Conservation (phyloP, 306 rosid genomes). For the Vachellia pachyceras region DNA sequence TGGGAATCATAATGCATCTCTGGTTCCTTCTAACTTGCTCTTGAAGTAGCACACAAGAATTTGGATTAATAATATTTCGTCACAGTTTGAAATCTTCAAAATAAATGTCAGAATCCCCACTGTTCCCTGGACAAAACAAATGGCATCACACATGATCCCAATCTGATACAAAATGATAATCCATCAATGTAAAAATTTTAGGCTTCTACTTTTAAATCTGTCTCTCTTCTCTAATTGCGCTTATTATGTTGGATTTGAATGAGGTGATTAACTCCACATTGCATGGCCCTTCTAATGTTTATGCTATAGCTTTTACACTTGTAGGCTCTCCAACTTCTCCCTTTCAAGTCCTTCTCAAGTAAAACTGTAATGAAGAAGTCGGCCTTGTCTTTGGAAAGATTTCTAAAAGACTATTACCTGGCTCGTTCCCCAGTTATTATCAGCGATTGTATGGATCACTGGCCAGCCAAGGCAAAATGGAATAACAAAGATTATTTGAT, state of each 20-base stretch:
- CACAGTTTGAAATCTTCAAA: background rate
- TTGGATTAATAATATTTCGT: background rate
- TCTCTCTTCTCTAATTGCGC: background rate
- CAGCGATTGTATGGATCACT: slow-evolving; percentile 83
- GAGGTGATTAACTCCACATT: slow-evolving; percentile 27
- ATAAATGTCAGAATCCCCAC: background rate
- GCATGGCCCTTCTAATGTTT: slow-evolving; percentile 41
- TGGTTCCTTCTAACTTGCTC: background rate
- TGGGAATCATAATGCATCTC: background rate
- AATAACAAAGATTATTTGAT: slow-evolving; percentile 72
- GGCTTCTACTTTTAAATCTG: background rate
- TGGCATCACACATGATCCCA: background rate
- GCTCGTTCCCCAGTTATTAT: slow-evolving; percentile 72
- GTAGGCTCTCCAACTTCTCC: slow-evolving; percentile 72
- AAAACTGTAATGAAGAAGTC: slow-evolving; percentile 70
- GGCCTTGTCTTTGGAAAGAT: slow-evolving; percentile 70
- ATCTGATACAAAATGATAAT: background rate
- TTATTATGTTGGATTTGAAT: background rate
- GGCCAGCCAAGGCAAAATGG: slow-evolving; percentile 94
- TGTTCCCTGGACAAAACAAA: background rate
- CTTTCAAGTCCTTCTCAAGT: slow-evolving; percentile 67
- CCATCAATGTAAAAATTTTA: background rate
- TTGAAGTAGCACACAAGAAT: background rate
- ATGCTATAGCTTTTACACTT: slow-evolving; percentile 45
- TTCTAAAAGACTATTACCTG: slow-evolving; percentile 64